Conservation (phyloP, 371 early-diverging fungal species). For the Rhizopus stolonifer region DNA sequence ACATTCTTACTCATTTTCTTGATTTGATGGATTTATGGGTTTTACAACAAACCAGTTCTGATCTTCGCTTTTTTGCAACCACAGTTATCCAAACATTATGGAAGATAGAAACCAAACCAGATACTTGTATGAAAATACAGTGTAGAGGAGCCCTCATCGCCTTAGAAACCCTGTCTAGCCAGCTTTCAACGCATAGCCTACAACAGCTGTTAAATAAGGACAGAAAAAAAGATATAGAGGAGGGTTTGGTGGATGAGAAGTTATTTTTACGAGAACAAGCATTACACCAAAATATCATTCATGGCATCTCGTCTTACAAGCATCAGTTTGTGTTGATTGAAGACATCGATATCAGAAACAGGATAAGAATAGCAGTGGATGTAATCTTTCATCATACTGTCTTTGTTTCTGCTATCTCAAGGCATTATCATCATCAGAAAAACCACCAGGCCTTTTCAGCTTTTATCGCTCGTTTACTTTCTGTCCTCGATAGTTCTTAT, state of each 20-base stretch:
- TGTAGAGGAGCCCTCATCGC: constrained; percentile 43
- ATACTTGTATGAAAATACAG: constrained; percentile 37
- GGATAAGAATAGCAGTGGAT: constrained; percentile 44
- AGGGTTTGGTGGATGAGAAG: background rate
- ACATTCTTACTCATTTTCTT: constrained; percentile 36
- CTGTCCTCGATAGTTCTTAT: constrained; percentile 37
- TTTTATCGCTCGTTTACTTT: constrained; percentile 36
- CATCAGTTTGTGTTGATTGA: constrained; percentile 49
- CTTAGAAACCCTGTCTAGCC: constrained; percentile 26
- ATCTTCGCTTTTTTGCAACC: constrained; percentile 31
- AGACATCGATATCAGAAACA: constrained; percentile 49
- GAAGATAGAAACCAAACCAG: constrained; percentile 37
- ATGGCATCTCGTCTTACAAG: constrained; percentile 44
- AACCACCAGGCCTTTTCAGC: constrained; percentile 30
- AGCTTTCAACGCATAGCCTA: background rate
- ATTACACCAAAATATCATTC: constrained; percentile 39
- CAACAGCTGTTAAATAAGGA: background rate
- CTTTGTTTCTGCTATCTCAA: constrained; percentile 39
- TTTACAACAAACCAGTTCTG: constrained; percentile 31
- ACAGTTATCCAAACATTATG: constrained; percentile 36
- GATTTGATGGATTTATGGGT: constrained; percentile 40
- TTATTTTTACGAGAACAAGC: constrained; percentile 20
- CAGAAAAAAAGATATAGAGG: constrained; percentile 2
- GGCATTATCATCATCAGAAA: constrained; percentile 11
- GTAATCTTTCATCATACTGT: constrained; percentile 49